Evolutionary conservation across 2,329 filamentous ascomycete genomes (phyloP).

Genomic region (Beauveria australis): DNA sequence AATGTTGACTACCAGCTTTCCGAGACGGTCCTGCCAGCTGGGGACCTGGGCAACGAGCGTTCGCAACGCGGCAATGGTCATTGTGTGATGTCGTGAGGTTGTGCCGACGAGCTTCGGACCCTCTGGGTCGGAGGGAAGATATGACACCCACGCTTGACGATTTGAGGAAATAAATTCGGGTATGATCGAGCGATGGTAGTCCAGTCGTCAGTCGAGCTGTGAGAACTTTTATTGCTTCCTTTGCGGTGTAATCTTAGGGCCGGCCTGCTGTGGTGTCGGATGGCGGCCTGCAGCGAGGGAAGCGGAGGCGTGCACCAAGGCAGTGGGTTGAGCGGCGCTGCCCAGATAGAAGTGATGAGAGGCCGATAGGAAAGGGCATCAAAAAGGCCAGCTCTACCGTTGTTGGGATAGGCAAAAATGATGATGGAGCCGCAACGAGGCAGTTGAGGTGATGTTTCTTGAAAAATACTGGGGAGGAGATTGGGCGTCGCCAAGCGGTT

Average conservation of each 20-base stretch:
- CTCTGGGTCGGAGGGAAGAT: not conserved
- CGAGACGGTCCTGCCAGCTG: conserved; percentile 50
- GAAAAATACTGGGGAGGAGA: not conserved
- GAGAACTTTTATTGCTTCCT: not conserved
- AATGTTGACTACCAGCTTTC: conserved; percentile 53
- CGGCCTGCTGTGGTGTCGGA: not conserved
- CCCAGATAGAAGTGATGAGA: not conserved
- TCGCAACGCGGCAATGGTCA: conserved; percentile 48
- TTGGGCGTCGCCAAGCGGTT: not conserved
- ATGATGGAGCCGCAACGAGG: not conserved
- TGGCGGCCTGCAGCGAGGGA: not conserved
- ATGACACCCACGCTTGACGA: not conserved
- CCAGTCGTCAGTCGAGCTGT: not conserved
- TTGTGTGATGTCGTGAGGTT: conserved; percentile 11
- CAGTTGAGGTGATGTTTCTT: not conserved
- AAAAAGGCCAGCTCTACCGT: not conserved
- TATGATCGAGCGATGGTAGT: not conserved
- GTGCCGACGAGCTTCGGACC: not conserved
- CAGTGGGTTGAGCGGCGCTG: not conserved
- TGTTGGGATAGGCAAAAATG: not conserved
- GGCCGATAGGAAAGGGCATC: not conserved
- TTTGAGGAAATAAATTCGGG: not conserved
- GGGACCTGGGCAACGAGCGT: conserved; percentile 49
- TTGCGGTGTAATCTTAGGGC: not conserved
- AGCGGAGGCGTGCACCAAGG: not conserved